Evolutionary conservation across 352 stramenopile genomes (phyloP).

Genomic region (Pythium phragmitis): DNA sequence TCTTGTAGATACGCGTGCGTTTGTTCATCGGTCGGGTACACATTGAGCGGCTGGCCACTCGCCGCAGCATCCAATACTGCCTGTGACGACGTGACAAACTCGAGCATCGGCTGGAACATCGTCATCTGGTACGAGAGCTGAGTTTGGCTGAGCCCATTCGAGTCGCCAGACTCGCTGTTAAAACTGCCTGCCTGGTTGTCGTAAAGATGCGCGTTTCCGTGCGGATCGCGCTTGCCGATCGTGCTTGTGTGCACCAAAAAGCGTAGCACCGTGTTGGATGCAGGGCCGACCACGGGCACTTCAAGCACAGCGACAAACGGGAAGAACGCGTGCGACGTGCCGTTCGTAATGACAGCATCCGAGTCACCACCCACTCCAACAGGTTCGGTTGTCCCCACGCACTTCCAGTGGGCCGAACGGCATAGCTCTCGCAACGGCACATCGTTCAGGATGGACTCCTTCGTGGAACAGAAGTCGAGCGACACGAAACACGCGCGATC

Average conservation of each 20-base stretch:
- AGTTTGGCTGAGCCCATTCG: conserved; percentile 13
- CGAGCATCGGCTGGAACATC: conserved; percentile 82
- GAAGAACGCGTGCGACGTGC: conserved; percentile 61
- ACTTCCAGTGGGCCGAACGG: conserved; percentile 73
- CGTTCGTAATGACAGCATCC: conserved; percentile 59
- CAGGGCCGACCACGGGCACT: conserved; percentile 74
- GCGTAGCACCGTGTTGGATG: conserved; percentile 80
- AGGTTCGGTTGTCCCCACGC: conserved; percentile 77
- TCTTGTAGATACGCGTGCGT: conserved; percentile 77
- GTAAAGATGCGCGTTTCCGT: conserved; percentile 33
- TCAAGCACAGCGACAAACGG: conserved; percentile 86
- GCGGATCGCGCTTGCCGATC: conserved; percentile 60
- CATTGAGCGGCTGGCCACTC: conserved; percentile 71
- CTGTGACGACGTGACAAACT: conserved; percentile 87
- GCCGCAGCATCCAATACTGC: conserved; percentile 80
- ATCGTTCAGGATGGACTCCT: conserved; percentile 54
- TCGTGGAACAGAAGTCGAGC: conserved; percentile 81
- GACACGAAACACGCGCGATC: conserved; percentile 82
- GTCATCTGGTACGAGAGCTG: conserved; percentile 83
- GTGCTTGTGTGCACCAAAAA: conserved; percentile 86
- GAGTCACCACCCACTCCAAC: conserved; percentile 67
- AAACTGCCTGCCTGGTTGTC: conserved; percentile 37
- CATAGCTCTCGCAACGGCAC: conserved; percentile 52
- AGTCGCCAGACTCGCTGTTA: conserved; percentile 23
- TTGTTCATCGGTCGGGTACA: conserved; percentile 77